Conservation (phyloP, 2,329 filamentous ascomycete genomes). For the Hypomyces perniciosus region DNA sequence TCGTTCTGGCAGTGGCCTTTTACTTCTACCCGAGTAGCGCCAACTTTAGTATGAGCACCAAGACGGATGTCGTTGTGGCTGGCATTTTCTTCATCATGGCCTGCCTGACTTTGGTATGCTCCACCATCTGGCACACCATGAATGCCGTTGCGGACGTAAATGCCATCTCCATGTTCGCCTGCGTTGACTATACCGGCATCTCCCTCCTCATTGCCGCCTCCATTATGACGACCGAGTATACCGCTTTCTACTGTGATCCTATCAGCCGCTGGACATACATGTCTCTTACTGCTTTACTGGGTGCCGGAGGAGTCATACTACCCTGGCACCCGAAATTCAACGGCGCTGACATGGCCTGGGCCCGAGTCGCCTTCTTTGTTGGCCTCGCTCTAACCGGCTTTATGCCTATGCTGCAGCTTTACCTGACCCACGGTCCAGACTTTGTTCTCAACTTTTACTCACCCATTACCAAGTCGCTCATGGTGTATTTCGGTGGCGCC, state of each 20-base stretch:
- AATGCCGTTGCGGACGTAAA: constrained; percentile 88
- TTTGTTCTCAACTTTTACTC: constrained; percentile 90
- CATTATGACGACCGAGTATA: constrained; percentile 98
- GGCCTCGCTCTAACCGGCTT: constrained; percentile 83
- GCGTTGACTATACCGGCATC: constrained; percentile 97
- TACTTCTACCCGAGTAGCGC: constrained; percentile 89
- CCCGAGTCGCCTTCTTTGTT: constrained; percentile 85
- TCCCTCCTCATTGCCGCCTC: constrained; percentile 90
- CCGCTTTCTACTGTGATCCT: constrained; percentile 97
- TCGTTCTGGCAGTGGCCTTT: constrained; percentile 84
- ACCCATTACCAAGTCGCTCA: constrained; percentile 74
- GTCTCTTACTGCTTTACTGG: constrained; percentile 69
- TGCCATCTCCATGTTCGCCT: constrained; percentile 90
- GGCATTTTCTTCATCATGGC: constrained; percentile 95
- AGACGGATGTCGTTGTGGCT: constrained; percentile 83
- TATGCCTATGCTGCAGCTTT: constrained; percentile 79
- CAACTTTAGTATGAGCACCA: constrained; percentile 82
- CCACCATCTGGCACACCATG: constrained; percentile 98
- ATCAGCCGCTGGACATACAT: constrained; percentile 83
- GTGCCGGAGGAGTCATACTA: constrained; percentile 80
- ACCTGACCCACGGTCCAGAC: constrained; percentile 65
- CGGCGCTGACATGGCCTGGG: constrained; percentile 84
- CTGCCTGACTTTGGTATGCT: constrained; percentile 90
- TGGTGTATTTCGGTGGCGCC: constrained; percentile 81
- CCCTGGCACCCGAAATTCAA: constrained; percentile 98